These are phyloP conservation scores for Takashimella tepidaria DNA, from an alignment of 1,284 basidiomycete genomes.

Conservation along the genomic window DNA sequence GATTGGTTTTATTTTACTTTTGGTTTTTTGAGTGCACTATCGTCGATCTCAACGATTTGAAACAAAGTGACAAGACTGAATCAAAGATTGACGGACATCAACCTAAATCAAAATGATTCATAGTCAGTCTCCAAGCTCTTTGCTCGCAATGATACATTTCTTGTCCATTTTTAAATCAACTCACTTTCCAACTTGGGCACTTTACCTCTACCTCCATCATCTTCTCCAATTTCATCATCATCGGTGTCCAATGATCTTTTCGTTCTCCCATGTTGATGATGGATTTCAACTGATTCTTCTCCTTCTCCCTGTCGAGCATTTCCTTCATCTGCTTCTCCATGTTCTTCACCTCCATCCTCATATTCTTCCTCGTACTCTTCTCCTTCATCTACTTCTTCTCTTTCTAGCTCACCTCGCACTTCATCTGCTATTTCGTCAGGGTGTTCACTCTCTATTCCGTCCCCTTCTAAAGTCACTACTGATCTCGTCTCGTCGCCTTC, in stretches of 20 bases:
- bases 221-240: slow-evolving; percentile 1
- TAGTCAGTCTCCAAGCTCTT: not conserved
- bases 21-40: too few species aligned
- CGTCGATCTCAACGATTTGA: not conserved
- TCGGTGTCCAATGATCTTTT: slow-evolving; percentile 3
- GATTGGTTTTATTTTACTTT: too few species aligned
- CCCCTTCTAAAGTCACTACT: not conserved
- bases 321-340: not conserved
- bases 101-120: not conserved
- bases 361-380: not conserved
- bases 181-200: slow-evolving; percentile 10
- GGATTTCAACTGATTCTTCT: not conserved
- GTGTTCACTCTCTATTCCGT: not conserved
- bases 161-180: not conserved
- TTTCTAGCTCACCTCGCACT: not conserved
- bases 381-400: not conserved
- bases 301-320: not conserved
- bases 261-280: not conserved
- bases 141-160: too few species aligned
- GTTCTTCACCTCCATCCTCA: not conserved
- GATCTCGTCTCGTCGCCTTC: not conserved
- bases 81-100: not conserved
- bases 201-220: slow-evolving; percentile 7
- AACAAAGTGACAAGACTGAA: not conserved
- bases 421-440: slow-evolving; percentile 1